Evolutionary conservation across 495 filamentous ascomycete genomes (phyloP).

Genomic region (Bacidia gigantensis): DNA sequence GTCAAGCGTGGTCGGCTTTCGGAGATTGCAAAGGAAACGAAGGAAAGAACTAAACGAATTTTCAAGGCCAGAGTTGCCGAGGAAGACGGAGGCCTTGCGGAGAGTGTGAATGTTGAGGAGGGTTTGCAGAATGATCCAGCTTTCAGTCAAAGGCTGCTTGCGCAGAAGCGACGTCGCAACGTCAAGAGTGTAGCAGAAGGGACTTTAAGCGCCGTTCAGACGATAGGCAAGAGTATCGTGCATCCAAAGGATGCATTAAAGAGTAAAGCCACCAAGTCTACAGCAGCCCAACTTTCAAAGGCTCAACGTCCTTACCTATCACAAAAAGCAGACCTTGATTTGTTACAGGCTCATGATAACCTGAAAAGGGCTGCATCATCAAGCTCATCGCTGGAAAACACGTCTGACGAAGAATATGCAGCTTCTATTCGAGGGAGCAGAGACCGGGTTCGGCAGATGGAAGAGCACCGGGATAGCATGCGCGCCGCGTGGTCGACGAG

Average conservation of each 20-base stretch:
- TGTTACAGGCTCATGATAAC: slow-evolving; percentile 26
- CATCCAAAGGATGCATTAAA: slow-evolving; percentile 26
- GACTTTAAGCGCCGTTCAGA: slow-evolving; percentile 10
- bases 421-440: slow-evolving; percentile 4
- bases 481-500: slow-evolving; percentile 28
- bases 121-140: slow-evolving; percentile 17
- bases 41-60: slow-evolving; percentile 7
- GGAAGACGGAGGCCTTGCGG: background rate
- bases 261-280: slow-evolving; percentile 20
- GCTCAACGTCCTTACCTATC: slow-evolving; percentile 25
- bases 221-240: slow-evolving; percentile 17
- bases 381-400: slow-evolving; percentile 9
- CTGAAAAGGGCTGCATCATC: slow-evolving; percentile 15
- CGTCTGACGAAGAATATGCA: background rate
- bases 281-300: slow-evolving; percentile 23
- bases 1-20: slow-evolving; percentile 6
- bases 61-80: slow-evolving; percentile 3
- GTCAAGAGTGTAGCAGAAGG: slow-evolving; percentile 8
- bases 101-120: slow-evolving; percentile 1
- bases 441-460: slow-evolving; percentile 23
- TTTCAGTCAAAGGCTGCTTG: slow-evolving; percentile 17
- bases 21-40: slow-evolving; percentile 11
- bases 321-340: slow-evolving; percentile 25
- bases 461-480: slow-evolving; percentile 24
- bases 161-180: slow-evolving; percentile 6